Conservation (phyloP, 257 asterid genomes). For the Solanum megistacrolobum region DNA sequence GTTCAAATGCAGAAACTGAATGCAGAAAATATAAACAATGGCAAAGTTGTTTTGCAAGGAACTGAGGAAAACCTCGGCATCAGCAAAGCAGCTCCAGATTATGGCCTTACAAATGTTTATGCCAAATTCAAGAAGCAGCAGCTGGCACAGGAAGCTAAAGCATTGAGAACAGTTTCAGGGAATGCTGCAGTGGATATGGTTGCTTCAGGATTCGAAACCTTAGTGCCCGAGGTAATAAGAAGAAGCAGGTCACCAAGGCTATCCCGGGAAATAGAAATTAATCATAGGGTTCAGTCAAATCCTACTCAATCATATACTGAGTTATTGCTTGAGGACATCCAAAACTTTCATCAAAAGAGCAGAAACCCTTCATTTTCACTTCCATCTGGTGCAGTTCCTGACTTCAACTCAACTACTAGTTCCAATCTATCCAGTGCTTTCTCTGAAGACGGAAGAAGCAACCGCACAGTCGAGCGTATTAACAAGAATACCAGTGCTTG, state of each 20-base stretch:
- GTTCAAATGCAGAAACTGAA: constrained; percentile 33
- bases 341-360: constrained; percentile 86
- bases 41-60: constrained; percentile 4
- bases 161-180: not conserved
- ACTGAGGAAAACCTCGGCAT: constrained; percentile 1
- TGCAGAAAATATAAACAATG: constrained; percentile 11
- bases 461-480: constrained; percentile 13
- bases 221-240: constrained; percentile 16
- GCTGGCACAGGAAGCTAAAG: not conserved
- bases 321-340: constrained; percentile 78
- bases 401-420: constrained; percentile 66
- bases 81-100: constrained; percentile 6
- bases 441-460: constrained; percentile 27
- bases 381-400: constrained; percentile 88
- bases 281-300: constrained; percentile 34
- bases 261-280: constrained; percentile 62
- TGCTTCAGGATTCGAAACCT: constrained; percentile 26
- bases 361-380: constrained; percentile 32
- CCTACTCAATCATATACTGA: constrained; percentile 67
- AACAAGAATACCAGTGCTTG: constrained; percentile 9
- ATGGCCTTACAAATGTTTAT: not conserved
- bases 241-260: constrained; percentile 72
- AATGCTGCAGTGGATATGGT: constrained; percentile 35
- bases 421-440: constrained; percentile 25
- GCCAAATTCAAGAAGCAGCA: constrained; percentile 23